Base-by-base conservation (phyloP, 495 filamentous ascomycete species). In the Platismatia glauca region DNA sequence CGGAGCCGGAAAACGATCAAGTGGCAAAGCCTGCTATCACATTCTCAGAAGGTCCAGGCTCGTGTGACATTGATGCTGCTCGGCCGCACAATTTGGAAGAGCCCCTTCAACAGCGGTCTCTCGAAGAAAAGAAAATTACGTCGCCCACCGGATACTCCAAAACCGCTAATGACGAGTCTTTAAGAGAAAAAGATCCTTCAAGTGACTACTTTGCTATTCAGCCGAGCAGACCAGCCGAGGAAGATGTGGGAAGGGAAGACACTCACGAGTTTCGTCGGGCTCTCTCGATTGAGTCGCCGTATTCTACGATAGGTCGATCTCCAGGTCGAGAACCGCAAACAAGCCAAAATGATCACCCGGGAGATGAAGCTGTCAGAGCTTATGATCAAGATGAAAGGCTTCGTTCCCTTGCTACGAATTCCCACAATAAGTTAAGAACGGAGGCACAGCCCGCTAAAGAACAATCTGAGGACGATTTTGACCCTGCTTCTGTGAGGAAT, bases 141-240 rank as follows among this genome's bases (percentile, higher is more conserved):
- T 56, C 52, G 37, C 52, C 60, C 13, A 43, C 29, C 13, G 22
- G 38, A 34, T 20, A 62, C 11, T 34, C 37, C 27, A 44, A 41
- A 20, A 33, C 29, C 20, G 53, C 60, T n/a, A 1, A 43, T 20
- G 35, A 55, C 6, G 37, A 37, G 12, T 27, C 29, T 3, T 39
- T 41, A 27, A 22, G n/a, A 22, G 61, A 52, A 24, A 24, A 48
- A 34, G 60, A n/a, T 56, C 6, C 39, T 22, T 57, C 35, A 22
- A 38, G 11, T 31, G 65, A 67, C 61, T 67, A 67, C 15, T 67
- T 61, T 37, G 31, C 39, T 41, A 67, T 67, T 9, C 56, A 61
- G 53, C 61, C 61, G 12, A 57, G 35, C 20, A 55, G 48, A 53
- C 44, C 48, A 38, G 61, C 61, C 4, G 65, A 67, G 55, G 58